Base-by-base conservation (phyloP, 352 stramenopile species). In the Pythium grandisporangium region DNA sequence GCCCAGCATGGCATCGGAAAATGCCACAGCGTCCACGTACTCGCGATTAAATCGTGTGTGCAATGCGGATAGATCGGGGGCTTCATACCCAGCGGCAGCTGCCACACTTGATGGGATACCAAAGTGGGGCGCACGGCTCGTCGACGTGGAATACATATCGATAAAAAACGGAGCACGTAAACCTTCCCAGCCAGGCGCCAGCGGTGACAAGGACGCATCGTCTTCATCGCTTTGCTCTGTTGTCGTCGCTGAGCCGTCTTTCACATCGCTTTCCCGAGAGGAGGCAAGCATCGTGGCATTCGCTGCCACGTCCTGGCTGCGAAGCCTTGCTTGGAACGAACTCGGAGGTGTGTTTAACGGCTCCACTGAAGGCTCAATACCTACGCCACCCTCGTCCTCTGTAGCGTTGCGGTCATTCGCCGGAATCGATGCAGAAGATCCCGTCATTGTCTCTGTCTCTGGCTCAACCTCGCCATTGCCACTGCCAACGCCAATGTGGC, bases 81-180 rank as follows among this genome's bases (percentile, higher is more conserved):
- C 33, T 1, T 63, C 26, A 51, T 78, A 86, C 29, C 63, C 69
- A 17, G 57, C 35, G 6, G 73, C 70, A 11, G 82, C 30, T 11
- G 55, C 54, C 69, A 68, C 83, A n/a, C n/a, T n/a, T n/a, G n/a
- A n/a, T n/a, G n/a, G n/a, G n/a, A n/a, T n/a, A n/a, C n/a, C n/a
- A n/a, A n/a, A n/a, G n/a, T n/a, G n/a, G 30, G 73, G 73, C 42
- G 77, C 79, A 50, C 84, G 70, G 51, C 68, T 83, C n/a, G n/a
- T n/a, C 45, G 74, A 71, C 53, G 83, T 86, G 42, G 58, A 79
- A 57, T 87, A 84, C 66, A 83, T 82, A 43, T 87, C 62, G 32
- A 87, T 84, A 53, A 87, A 87, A 42, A 69, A 84, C 46, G 74
- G 74, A 43, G 63, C 63, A 32, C 70, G 63, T 22, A 84, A 60